Evolutionary conservation across 2,329 filamentous ascomycete genomes (phyloP), one percentile per base, ranked within the genome.

Genomic region (Hymenoscyphus linearis): DNA sequence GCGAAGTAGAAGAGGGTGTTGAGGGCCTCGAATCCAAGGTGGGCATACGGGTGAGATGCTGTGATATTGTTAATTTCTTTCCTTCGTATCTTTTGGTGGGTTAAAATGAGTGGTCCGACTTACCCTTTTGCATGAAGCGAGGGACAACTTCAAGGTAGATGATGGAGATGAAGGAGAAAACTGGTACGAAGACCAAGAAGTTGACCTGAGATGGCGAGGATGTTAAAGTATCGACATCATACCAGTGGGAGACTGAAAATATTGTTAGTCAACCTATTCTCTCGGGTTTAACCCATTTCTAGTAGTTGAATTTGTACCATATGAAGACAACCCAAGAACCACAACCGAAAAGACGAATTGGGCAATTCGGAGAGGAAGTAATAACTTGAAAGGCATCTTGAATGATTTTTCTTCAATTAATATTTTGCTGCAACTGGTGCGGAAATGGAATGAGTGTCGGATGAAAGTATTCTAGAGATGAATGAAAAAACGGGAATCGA

Each of bases 1-100:
- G 78, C 76, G 71, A 86, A 82, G 74, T 84, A 85, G 70, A 86
- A 80, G 60, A 85, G 64, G 4, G 78, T 74, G 70, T 85, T 86
- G 67, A 77, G 59, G 36, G 75, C 68, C 66, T 86, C 83, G 62
- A 85, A 65, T 27, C 72, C 76, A 36, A 86, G 70, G 50, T 78
- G 75, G 12, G 74, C 76, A 65, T 79, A 80, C 34, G 81, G 78
- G 69, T 83, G 78, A 36, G 78, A 78, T 44, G 75, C 76, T 79
- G 58, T 37, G 13, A 13, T 25, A 5, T 27, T 26, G 14, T 61
- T 47, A 58, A 52, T 44, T n/a, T 22, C 40, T 10, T 26, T 26
- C 14, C 14, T 55, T 47, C 14, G 12, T 52, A 2, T 7, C 31
- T 31, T 31, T 4, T 31, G 31, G n/a, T n/a, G n/a, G n/a, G n/a